These are phyloP conservation scores for Talaromyces piceae DNA, from an alignment of 2,329 filamentous ascomycete species.

Conservation along the genomic window DNA sequence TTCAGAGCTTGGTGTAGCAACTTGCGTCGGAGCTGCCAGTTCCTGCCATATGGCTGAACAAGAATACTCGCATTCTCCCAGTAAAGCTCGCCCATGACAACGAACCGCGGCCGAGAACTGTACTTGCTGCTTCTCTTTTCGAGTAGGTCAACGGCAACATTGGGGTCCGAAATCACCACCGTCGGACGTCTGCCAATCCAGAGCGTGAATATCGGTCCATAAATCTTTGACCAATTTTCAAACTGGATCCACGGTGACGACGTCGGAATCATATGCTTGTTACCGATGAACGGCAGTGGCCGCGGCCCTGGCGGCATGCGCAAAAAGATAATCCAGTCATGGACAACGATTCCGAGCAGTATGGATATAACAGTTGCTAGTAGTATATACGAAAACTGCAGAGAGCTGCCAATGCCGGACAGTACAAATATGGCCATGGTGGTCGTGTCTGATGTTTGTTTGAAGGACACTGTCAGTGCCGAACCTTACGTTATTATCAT, in stretches of 20 bases:
- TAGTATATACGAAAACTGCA: not conserved
- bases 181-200: conserved; percentile 29
- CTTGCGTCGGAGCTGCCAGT: conserved; percentile 40
- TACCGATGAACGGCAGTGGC: conserved; percentile 21
- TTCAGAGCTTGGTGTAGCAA: conserved; percentile 43
- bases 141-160: conserved; percentile 29
- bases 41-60: conserved; percentile 45
- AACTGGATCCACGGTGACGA: conserved; percentile 23
- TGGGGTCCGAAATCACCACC: conserved; percentile 28
- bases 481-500: not conserved
- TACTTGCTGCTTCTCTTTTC: conserved; percentile 33
- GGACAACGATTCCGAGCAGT: conserved; percentile 17
- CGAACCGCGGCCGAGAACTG: conserved; percentile 27
- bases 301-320: conserved; percentile 26
- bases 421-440: not conserved
- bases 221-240: conserved; percentile 26
- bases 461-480: not conserved
- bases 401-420: not conserved
- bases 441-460: not conserved
- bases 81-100: conserved; percentile 26
- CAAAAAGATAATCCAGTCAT: conserved; percentile 14
- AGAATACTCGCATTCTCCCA: conserved; percentile 37
- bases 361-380: not conserved
- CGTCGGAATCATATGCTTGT: conserved; percentile 18
- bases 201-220: conserved; percentile 31